Base-by-base conservation (phyloP, 768 basidiomycete species). In the Hygrophorus russula region DNA sequence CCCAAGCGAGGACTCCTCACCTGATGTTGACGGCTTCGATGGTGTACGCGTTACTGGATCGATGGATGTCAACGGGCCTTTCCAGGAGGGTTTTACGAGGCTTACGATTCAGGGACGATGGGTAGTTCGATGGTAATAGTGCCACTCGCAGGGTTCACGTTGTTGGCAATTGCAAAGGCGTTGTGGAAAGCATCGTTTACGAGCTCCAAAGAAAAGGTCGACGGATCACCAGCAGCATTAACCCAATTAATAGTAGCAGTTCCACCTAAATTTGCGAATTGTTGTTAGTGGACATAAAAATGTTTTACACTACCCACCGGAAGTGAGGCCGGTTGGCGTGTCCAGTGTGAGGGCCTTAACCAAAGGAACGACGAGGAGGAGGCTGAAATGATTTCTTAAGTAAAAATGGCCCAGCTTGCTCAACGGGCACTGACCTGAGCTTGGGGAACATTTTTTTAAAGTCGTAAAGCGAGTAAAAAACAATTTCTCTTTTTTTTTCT, bases 81-180 rank as follows among this genome's bases (percentile, higher is more conserved):
- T 15, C 15, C 15, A 17, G 42, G 39, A 24, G 41, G 10, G 13
- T 28, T 30, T 28, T 31, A 35, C 35, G 35, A 0, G n/a, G 57
- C 73, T 33, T 50, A 81, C 80, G 60, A 62, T 8, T 44, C 47
- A 7, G 70, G 70, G 19, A 82, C 65, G 14, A 62, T 39, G 13
- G 77, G 77, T 3, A 82, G 46, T 0, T 40, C 31, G n/a, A 82
- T 11, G 0, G 62, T 64, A 2, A 71, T 1, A 1, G 50, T 30
- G 0, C 63, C 62, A 4, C 41, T 10, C 1, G 60, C 32, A 0
- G 73, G 63, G 15, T 61, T 45, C 1, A 82, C 62, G 46, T 73
- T 76, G 65, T 71, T 78, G 10, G 67, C 70, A 43, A 83, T 66
- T 36, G 71, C 78, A 38, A 68, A 73, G 0, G 64, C 42, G 44